Base-by-base conservation (phyloP, 768 basidiomycete species). In the Russula abietina region DNA sequence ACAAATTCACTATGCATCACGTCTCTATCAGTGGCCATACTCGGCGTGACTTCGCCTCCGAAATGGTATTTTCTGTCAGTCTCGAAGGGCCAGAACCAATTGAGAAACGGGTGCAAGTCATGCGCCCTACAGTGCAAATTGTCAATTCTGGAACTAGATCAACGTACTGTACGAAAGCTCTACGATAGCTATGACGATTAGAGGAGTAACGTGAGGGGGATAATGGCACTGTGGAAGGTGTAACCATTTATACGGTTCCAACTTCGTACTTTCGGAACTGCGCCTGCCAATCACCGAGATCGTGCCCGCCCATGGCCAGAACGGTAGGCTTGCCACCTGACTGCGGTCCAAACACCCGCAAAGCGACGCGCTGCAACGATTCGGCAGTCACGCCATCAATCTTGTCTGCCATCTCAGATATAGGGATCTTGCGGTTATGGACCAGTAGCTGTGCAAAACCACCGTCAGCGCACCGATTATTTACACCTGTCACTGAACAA, bases 351-450 rank as follows among this genome's bases (percentile, higher is more conserved):
- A 96, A 89, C 30, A 97, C 74, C 30, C 87, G 83, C 26, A 76
- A 77, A 5, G 93, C 93, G 12, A 93, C 92, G 24, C 86, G 82
- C 61, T 80, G 84, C 33, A 98, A 77, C 61, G 88, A 86, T 49
- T 83, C 79, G 1, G 85, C 71, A 9, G 84, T 84, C 60, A 98
- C 84, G 41, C 79, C 76, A 73, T 93, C 91, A 64, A 98, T 90
- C 70, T 87, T 87, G 6, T 81, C 84, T 56, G 87, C 87, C 95
- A 98, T 98, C 73, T 98, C 94, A 11, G 83, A 79, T n/a, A 93
- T 80, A 16, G 91, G 85, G 46, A 97, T 81, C 73, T 90, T 93
- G 68, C 89, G 85, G 61, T 85, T 82, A 69, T 96, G 93, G 9
- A 95, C 89, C 62, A 96, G 83, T 33, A 94, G 81, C 88, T 91